Evolutionary conservation across 306 rosid species (phyloP).

Genomic region (Glycine latifolia): DNA sequence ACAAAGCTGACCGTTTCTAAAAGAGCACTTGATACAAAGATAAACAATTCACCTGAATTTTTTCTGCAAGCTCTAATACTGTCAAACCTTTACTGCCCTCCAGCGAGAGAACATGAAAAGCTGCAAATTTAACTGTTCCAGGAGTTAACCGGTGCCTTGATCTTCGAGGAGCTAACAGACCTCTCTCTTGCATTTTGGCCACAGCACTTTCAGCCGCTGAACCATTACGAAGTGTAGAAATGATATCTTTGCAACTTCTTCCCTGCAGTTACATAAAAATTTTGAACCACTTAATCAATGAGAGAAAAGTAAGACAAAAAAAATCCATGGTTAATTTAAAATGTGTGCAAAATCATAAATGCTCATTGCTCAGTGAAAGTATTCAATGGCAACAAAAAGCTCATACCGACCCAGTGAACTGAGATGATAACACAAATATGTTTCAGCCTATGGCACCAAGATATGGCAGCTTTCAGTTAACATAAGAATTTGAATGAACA

Average conservation of each 20-base stretch:
- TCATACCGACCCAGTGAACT: conserved; percentile 8
- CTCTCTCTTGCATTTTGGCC: conserved; percentile 92
- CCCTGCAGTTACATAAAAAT: conserved; percentile 59
- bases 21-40: conserved; percentile 11
- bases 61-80: conserved; percentile 94
- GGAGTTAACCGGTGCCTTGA: conserved; percentile 98
- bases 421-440: conserved; percentile 22
- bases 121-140: conserved; percentile 98
- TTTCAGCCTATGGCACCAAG: conserved; percentile 14
- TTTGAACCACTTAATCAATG: conserved; percentile 31
- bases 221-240: conserved; percentile 93
- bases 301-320: background rate
- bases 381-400: conserved; percentile 38
- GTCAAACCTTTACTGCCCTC: conserved; percentile 95
- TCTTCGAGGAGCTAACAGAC: conserved; percentile 86
- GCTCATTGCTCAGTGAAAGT: background rate
- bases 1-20: conserved; percentile 28
- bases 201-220: conserved; percentile 99
- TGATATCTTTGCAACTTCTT: conserved; percentile 75
- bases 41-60: conserved; percentile 78
- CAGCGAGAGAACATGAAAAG: conserved; percentile 95
- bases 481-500: conserved; percentile 26
- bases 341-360: conserved; percentile 25
- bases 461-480: conserved; percentile 16
- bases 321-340: conserved; percentile 1